Base-by-base conservation (phyloP, 2,329 filamentous ascomycete species). In the Clarireedia monteithiana region DNA sequence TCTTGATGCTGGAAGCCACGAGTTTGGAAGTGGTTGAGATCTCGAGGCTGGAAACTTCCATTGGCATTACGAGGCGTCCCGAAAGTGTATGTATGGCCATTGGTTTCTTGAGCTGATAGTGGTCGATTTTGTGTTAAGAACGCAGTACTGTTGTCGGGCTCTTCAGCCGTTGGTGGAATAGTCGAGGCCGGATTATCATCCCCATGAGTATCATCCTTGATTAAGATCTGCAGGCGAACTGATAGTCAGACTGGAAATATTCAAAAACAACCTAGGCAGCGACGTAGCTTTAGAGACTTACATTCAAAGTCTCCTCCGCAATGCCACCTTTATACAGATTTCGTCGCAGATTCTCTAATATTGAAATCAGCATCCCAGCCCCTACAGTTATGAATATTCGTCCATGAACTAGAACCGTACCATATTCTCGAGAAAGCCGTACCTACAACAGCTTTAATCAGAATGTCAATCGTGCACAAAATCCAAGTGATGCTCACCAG, bases 291-390 rank as follows among this genome's bases (percentile, higher is more conserved):
- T 17, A 26, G 39, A 48, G 9, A 55, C 67, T 58, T 50, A 67
- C 67, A 48, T 62, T 70, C 59, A 82, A 71, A 17, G 74, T 74
- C 17, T 72, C 70, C 53, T 77, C 70, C 1, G 69, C 69, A 40
- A 82, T 72, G 4, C 79, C 80, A 26, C 75, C 77, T 57, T 67
- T 68, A 48, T 76, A 66, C 27, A 83, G 73, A 53, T 77, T 81
- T n/a, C 70, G 72, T 50, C 71, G 69, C 42, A 81, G 66, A 53
- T 74, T 67, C 56, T 60, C 67, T 68, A 40, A 6, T 17, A 30
- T 30, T 27, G 9, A 38, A 26, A 50, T 65, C 47, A 64, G 62
- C 52, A 26, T 42, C 48, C 57, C 34, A 40, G 34, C 15, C 26
- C 17, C 27, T 23, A 40, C 10, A 39, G n/a, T 15, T 3, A 7